Percentiles rank a stretch among this genome's conserved stretches.
phyloP scores from a whole-genome alignment of 2,329 filamentous ascomycete species.

The Colletotrichum karsti region DNA sequence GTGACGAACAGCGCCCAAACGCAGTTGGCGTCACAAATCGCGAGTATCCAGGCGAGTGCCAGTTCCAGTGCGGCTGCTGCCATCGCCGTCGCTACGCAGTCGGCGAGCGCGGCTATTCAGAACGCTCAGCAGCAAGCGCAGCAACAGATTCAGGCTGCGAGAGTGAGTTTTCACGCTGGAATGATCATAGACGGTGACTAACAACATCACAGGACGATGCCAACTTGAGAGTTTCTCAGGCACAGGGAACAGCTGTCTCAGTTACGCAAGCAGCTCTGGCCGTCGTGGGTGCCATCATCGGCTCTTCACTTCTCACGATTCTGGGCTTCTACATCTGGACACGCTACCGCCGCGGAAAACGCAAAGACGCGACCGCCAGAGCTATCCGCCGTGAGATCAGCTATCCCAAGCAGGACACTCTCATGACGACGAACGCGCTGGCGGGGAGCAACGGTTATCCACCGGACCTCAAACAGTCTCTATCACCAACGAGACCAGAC shows the following conservation, averaged over 20 bases:
- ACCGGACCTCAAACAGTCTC: slow-evolving; percentile 33
- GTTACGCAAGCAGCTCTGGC: slow-evolving; percentile 51
- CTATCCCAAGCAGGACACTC: slow-evolving; percentile 33
- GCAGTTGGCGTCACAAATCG: slow-evolving; percentile 37
- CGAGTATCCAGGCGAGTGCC: slow-evolving; percentile 31
- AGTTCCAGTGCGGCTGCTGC: slow-evolving; percentile 34
- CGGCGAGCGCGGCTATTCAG: slow-evolving; percentile 32
- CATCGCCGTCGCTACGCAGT: slow-evolving; percentile 37
- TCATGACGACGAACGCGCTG: slow-evolving; percentile 21
- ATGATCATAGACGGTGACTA: neutral
- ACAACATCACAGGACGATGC: slow-evolving; percentile 34
- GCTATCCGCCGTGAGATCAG: slow-evolving; percentile 28
- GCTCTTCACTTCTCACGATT: slow-evolving; percentile 49
- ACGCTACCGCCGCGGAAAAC: slow-evolving; percentile 36
- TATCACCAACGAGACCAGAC: slow-evolving; percentile 23
- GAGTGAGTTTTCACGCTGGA: neutral
- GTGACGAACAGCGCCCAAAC: slow-evolving; percentile 38
- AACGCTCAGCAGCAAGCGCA: slow-evolving; percentile 25
- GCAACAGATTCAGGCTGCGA: slow-evolving; percentile 17
- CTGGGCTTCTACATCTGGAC: slow-evolving; percentile 45
- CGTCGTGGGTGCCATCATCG: slow-evolving; percentile 51
- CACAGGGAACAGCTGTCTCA: slow-evolving; percentile 48
- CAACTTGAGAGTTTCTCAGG: slow-evolving; percentile 38
- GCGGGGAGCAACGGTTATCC: slow-evolving; percentile 29
- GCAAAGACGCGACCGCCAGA: slow-evolving; percentile 13